A percentile compares a stretch with the other conserved stretches of the same genome.
phyloP scores from a whole-genome alignment of 1,284 basidiomycete species.

The Ustilago tritici region DNA sequence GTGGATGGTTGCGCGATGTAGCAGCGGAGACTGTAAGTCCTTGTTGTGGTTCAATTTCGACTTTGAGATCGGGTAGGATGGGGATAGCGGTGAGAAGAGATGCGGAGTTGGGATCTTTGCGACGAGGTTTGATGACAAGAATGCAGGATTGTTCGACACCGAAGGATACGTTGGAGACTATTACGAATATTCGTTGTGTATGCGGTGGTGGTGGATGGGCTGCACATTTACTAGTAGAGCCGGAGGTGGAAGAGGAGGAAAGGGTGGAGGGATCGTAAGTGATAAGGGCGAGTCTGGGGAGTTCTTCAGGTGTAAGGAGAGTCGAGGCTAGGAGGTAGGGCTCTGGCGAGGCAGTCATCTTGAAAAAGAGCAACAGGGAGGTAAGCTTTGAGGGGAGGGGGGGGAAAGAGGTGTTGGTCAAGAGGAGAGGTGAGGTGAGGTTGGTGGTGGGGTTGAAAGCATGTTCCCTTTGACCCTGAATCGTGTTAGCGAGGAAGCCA shows the following conservation, averaged over 20 bases:
- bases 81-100: conserved; percentile 35
- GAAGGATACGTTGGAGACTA: conserved; percentile 45
- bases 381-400: too few species aligned
- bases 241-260: neutral
- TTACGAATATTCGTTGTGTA: conserved; percentile 47
- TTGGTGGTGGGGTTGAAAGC: too few species aligned
- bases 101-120: conserved; percentile 31
- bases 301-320: conserved; percentile 45
- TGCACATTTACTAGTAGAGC: neutral
- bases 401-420: neutral
- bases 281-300: conserved; percentile 50
- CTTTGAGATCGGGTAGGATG: conserved; percentile 40
- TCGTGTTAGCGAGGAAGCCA: neutral
- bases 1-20: conserved; percentile 20
- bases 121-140: conserved; percentile 43
- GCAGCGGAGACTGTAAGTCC: conserved; percentile 27
- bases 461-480: conserved; percentile 4
- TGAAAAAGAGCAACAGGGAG: neutral
- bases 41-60: conserved; percentile 40
- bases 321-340: conserved; percentile 50
- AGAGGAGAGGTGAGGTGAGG: neutral
- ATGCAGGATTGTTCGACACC: conserved; percentile 45
- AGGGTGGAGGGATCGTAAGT: conserved; percentile 21
- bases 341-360: conserved; percentile 31
- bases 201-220: conserved; percentile 7